Evolutionary conservation across 1,139 yeast species (phyloP).

Genomic region (Hanseniaspora gamundiae): DNA sequence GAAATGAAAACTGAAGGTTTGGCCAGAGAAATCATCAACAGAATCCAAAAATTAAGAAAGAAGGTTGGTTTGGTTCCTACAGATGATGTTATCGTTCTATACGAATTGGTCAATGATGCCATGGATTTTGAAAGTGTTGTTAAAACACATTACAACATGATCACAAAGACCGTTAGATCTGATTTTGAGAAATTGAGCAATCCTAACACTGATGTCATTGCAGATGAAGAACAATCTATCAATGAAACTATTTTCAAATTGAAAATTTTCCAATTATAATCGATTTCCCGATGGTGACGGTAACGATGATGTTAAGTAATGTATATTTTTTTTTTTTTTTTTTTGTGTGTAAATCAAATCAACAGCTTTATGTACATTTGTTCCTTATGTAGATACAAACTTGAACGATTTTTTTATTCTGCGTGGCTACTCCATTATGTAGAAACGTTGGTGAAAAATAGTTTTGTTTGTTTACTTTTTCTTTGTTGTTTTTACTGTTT

Average conservation of each 20-base stretch:
- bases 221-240: constrained; percentile 83
- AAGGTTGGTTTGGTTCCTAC: constrained; percentile 91
- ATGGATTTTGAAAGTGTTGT: constrained; percentile 57
- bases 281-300: too few species aligned
- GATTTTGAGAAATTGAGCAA: constrained; percentile 28
- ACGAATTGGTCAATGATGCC: constrained; percentile 57
- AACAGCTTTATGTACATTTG: neutral
- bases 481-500: neutral
- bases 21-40: constrained; percentile 92
- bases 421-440: neutral
- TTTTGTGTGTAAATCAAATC: too few species aligned
- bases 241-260: constrained; percentile 75
- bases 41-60: constrained; percentile 96
- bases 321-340: neutral
- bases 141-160: constrained; percentile 49
- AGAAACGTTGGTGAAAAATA: neutral
- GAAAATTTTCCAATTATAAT: constrained; percentile 49
- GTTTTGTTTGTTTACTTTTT: neutral
- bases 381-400: neutral
- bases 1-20: constrained; percentile 88
- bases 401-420: neutral
- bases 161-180: constrained; percentile 64
- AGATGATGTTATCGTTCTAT: constrained; percentile 86
- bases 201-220: constrained; percentile 38
- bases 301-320: too few species aligned